phyloP scores from a whole-genome alignment of 371 early-diverging fungal species.

The Parasitella parasitica region DNA sequence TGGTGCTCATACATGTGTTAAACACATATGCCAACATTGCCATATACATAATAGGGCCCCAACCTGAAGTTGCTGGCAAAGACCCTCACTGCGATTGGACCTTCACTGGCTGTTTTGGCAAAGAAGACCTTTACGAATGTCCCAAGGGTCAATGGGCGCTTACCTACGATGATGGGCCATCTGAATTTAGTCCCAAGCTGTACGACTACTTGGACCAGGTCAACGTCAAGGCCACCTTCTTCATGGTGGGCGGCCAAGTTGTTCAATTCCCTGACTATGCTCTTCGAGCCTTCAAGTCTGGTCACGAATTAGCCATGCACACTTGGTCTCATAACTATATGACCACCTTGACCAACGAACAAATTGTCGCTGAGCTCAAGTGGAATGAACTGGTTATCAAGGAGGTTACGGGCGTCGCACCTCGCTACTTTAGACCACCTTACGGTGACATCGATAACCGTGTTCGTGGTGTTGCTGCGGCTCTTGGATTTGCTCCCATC shows the following conservation, averaged over 20 bases:
- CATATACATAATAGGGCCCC: slow-evolving; percentile 26
- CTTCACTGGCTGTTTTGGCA: slow-evolving; percentile 47
- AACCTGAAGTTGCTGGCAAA: slow-evolving; percentile 20
- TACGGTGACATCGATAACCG: slow-evolving; percentile 57
- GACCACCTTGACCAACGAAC: slow-evolving; percentile 60
- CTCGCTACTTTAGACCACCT: slow-evolving; percentile 63
- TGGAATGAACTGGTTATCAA: slow-evolving; percentile 61
- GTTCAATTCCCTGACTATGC: slow-evolving; percentile 46
- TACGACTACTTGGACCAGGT: slow-evolving; percentile 40
- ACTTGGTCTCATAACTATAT: slow-evolving; percentile 62
- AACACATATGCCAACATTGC: too few species aligned
- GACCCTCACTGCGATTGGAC: slow-evolving; percentile 61
- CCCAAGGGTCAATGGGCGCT: slow-evolving; percentile 56
- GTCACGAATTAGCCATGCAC: slow-evolving; percentile 59
- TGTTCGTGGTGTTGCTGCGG: slow-evolving; percentile 47
- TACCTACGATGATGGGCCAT: slow-evolving; percentile 47
- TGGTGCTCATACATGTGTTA: background rate
- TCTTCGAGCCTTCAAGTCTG: slow-evolving; percentile 37
- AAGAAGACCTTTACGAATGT: slow-evolving; percentile 50
- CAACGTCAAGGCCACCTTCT: slow-evolving; percentile 52
- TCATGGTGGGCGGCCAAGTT: slow-evolving; percentile 55
- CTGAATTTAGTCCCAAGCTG: slow-evolving; percentile 31
- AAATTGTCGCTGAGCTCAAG: slow-evolving; percentile 65
- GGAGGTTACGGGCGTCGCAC: slow-evolving; percentile 61
- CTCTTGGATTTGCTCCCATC: slow-evolving; percentile 47